Evolutionary conservation across 352 stramenopile species (phyloP).

Genomic region (Phytophthora sojae): DNA sequence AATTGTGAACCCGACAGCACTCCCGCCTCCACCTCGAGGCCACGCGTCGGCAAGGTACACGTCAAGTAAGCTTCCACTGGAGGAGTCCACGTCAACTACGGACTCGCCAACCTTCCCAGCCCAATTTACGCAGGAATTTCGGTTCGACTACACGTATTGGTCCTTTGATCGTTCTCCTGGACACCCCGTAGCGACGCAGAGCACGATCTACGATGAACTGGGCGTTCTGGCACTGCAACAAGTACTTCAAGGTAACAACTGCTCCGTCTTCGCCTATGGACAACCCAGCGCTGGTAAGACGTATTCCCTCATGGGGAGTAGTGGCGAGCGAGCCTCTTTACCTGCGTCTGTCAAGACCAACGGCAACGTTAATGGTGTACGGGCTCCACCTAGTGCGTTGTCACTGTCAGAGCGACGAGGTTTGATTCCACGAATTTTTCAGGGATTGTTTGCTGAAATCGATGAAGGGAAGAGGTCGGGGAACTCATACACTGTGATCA

Average conservation of each 20-base stretch:
- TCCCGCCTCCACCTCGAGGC: slow-evolving; percentile 15
- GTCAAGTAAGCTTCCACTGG: slow-evolving; percentile 13
- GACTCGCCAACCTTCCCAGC: slow-evolving; percentile 29
- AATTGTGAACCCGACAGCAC: slow-evolving; percentile 66
- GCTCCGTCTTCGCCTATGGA: slow-evolving; percentile 80
- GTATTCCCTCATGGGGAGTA: slow-evolving; percentile 68
- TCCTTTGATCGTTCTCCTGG: slow-evolving; percentile 55
- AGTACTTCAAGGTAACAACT: slow-evolving; percentile 71
- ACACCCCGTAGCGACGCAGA: slow-evolving; percentile 54
- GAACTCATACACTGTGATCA: slow-evolving; percentile 46
- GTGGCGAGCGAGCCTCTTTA: slow-evolving; percentile 9
- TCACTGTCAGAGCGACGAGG: slow-evolving; percentile 30
- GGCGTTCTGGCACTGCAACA: slow-evolving; percentile 64
- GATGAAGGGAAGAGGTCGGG: slow-evolving; percentile 29
- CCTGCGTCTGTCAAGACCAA: slow-evolving; percentile 5
- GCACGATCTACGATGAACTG: slow-evolving; percentile 64
- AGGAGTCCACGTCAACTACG: not conserved
- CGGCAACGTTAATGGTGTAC: not conserved
- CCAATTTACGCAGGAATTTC: slow-evolving; percentile 78
- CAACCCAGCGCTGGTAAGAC: slow-evolving; percentile 81
- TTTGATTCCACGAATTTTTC: slow-evolving; percentile 70
- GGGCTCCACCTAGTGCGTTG: not conserved
- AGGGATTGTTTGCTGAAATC: slow-evolving; percentile 65
- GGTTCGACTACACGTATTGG: slow-evolving; percentile 80
- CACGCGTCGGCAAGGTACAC: not conserved